Conservation (phyloP, 768 basidiomycete species). For the Hygrocybe punicea region DNA sequence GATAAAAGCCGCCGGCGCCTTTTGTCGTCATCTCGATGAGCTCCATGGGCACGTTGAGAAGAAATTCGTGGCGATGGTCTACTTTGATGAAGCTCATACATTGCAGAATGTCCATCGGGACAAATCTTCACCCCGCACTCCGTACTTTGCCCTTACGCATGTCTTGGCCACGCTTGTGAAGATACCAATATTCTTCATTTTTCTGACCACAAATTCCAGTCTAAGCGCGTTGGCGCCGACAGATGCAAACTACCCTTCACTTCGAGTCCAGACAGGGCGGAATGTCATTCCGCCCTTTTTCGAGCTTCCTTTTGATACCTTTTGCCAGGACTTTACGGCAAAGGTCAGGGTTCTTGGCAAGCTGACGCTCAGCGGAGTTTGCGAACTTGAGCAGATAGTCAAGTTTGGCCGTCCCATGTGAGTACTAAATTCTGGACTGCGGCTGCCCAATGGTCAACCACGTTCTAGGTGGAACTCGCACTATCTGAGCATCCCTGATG, state of each 20-base stretch:
- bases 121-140: not conserved
- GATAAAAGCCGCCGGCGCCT: not conserved
- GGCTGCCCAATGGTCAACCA: not conserved
- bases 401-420: slow-evolving; percentile 8
- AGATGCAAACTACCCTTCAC: slow-evolving; percentile 3
- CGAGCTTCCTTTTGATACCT: not conserved
- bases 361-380: slow-evolving; percentile 1
- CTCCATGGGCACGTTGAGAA: not conserved
- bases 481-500: not conserved
- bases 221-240: not conserved
- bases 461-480: slow-evolving; percentile 4
- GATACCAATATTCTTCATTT: slow-evolving; percentile 5
- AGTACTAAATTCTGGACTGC: not conserved
- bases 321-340: not conserved
- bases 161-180: not conserved
- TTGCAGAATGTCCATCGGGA: not conserved
- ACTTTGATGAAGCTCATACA: slow-evolving; percentile 6
- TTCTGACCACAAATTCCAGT: slow-evolving; percentile 3
- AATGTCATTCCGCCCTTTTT: slow-evolving; percentile 4
- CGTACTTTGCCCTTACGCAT: slow-evolving; percentile 3
- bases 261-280: slow-evolving; percentile 1
- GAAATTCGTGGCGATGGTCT: not conserved
- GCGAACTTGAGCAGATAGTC: slow-evolving; percentile 3
- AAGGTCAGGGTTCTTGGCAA: not conserved
- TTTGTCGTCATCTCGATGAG: not conserved